A percentile compares a stretch with the other conserved stretches of the same genome.
Evolutionary conservation across 2,329 filamentous ascomycete species (phyloP).

Genomic region (Clonostachys solani): DNA sequence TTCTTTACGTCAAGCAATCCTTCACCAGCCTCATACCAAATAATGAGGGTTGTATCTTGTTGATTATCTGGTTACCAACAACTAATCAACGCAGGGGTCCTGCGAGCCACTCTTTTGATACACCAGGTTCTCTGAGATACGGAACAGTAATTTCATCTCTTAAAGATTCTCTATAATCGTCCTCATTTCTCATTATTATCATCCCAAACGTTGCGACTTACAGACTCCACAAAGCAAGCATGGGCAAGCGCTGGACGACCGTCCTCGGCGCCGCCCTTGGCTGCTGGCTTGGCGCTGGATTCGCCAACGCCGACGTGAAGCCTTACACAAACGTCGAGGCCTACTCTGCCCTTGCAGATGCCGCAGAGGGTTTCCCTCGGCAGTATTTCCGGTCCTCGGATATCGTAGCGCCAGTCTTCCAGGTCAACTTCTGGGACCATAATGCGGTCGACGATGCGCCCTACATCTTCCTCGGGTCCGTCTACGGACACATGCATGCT

Average conservation of each 20-base stretch:
- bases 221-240: too few relatives aligned
- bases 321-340: conserved; percentile 14
- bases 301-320: conserved; percentile 14
- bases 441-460: conserved; percentile 15
- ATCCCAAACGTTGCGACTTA: too few relatives aligned
- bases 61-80: too few relatives aligned
- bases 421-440: conserved; percentile 22
- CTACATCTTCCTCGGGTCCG: conserved; percentile 24
- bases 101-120: too few relatives aligned
- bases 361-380: conserved; percentile 17
- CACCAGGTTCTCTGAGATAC: too few relatives aligned
- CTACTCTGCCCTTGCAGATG: conserved; percentile 16
- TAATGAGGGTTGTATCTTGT: too few relatives aligned
- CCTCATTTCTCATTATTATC: too few relatives aligned
- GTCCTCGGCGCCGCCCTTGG: not conserved
- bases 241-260: not conserved
- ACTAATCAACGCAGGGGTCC: too few relatives aligned
- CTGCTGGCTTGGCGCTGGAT: conserved; percentile 1
- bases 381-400: conserved; percentile 24
- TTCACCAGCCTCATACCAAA: too few relatives aligned
- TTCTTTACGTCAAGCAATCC: too few relatives aligned
- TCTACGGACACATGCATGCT: conserved; percentile 9
- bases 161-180: too few relatives aligned
- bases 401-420: conserved; percentile 24
- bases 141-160: too few relatives aligned